Percentiles rank a stretch among this genome's conserved stretches.
phyloP scores from a whole-genome alignment of 148 eudicot species.

The Spergularia bocconei region DNA sequence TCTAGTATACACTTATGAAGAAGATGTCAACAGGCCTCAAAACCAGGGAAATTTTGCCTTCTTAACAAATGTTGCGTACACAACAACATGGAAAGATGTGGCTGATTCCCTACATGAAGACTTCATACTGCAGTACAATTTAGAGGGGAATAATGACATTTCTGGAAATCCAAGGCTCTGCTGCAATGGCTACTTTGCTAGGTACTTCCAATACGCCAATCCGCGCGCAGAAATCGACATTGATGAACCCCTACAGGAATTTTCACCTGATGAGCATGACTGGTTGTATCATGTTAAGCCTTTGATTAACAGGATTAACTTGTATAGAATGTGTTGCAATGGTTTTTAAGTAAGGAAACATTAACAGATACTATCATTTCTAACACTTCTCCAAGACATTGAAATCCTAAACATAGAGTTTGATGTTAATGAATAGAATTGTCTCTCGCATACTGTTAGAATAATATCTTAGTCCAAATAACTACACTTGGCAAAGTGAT shows the following conservation, averaged over 20 bases:
- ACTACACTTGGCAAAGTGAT: no score
- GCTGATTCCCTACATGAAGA: background rate
- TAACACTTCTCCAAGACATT: no score
- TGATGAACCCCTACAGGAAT: background rate
- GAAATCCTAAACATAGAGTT: no score
- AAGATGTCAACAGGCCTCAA: background rate
- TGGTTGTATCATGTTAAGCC: background rate
- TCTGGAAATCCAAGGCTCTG: constrained; percentile 2
- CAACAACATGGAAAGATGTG: background rate
- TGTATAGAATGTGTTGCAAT: background rate
- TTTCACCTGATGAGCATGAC: background rate
- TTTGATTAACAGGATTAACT: background rate
- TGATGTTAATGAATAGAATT: no score
- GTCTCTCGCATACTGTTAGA: no score
- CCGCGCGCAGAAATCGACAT: background rate
- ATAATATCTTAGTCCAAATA: no score
- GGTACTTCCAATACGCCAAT: background rate
- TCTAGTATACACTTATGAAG: constrained; percentile 3
- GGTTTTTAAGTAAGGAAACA: background rate
- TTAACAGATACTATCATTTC: no score
- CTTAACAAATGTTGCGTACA: background rate
- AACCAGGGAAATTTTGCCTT: background rate
- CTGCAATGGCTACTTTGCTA: constrained; percentile 7
- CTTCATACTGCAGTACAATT: background rate
- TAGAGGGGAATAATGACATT: background rate